phyloP scores from a whole-genome alignment of 2,329 filamentous ascomycete genomes.

The Bipolaris bicolor region DNA sequence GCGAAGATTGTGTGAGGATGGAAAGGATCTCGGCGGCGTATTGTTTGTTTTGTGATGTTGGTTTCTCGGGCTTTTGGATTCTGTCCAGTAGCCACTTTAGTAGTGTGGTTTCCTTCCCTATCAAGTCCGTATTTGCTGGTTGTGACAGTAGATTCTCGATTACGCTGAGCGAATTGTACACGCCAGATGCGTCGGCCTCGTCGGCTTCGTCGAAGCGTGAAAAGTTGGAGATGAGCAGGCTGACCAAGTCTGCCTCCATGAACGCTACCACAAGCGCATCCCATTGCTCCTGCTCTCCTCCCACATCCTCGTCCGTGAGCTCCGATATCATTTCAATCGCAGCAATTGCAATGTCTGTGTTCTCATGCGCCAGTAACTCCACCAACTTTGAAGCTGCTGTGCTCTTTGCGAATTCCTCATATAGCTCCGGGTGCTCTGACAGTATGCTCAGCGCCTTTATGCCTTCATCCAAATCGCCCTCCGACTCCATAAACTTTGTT shows the following conservation, averaged over 20 bases:
- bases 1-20: conserved; percentile 80
- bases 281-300: conserved; percentile 82
- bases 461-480: conserved; percentile 87
- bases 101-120: conserved; percentile 72
- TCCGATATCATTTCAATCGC: conserved; percentile 89
- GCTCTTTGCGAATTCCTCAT: conserved; percentile 77
- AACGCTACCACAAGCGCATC: conserved; percentile 71
- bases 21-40: conserved; percentile 92
- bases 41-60: conserved; percentile 88
- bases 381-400: conserved; percentile 78
- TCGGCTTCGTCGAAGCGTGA: conserved; percentile 75
- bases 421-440: conserved; percentile 83
- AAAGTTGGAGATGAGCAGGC: conserved; percentile 78
- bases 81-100: conserved; percentile 79
- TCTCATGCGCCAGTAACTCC: conserved; percentile 86
- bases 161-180: conserved; percentile 83
- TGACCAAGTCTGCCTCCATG: conserved; percentile 70
- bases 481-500: conserved; percentile 79
- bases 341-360: conserved; percentile 93
- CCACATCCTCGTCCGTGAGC: conserved; percentile 90
- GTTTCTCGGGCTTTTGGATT: conserved; percentile 70
- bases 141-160: conserved; percentile 86
- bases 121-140: conserved; percentile 68
- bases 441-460: conserved; percentile 88
- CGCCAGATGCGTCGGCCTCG: conserved; percentile 77